Evolutionary conservation across 2,329 filamentous ascomycete species (phyloP), one percentile per base, ranked within the genome.

Genomic region (Trichoderma oligosporum): DNA sequence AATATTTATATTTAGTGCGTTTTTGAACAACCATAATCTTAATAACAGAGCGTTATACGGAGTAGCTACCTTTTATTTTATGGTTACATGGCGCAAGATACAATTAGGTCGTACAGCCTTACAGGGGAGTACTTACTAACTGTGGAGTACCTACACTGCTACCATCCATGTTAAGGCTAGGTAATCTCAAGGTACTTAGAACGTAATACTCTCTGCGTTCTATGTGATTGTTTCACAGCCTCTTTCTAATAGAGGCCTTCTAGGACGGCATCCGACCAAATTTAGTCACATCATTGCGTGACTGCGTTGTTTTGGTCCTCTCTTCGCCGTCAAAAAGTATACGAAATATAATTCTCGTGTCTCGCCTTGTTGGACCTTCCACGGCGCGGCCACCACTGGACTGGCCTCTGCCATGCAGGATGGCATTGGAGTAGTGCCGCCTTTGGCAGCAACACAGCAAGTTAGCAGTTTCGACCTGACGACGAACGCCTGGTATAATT

Each of bases 401-500:
- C 57, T 35, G 57, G 52, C 57, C 53, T 41, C 47, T 22, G 52
- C 54, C 57, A 56, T 59, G 57, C 38, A 48, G 42, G 53, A 57
- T 57, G 53, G 57, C 57, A 31, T 58, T 35, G 57, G 44, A 55
- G 25, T 54, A 47, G 42, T 47, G 57, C 48, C 57, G 45, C 49
- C 57, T 35, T 29, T 55, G 42, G 49, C 57, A 45, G 49, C 52
- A 49, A 47, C 57, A 38, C 35, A 42, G 33, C 49, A 31, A 33
- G 31, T 20, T 22, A 36, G 35, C 49, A 42, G 22, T 35, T 48
- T 51, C 44, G 47, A 56, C 29, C 52, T 29, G 29, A 57, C 41
- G 39, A 35, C 41, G 18, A 46, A 42, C 42, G 24, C 54, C 31
- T 83, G 80, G 80, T 74, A 78, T 62, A 82, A 82, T 63, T 68